Conservation (phyloP, 805 yeast species). For the Yarrowia osloensis region DNA sequence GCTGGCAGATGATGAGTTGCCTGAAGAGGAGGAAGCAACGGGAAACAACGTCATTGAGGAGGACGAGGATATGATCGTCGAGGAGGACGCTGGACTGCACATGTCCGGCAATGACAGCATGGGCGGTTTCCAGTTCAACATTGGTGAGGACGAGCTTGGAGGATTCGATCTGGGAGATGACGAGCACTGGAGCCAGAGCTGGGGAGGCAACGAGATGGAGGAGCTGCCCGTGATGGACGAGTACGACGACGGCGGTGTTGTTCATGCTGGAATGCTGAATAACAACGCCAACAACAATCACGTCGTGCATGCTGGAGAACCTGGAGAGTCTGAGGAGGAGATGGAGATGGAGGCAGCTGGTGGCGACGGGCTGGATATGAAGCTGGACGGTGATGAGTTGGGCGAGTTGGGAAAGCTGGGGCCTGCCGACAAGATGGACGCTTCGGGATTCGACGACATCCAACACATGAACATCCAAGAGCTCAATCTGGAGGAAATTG, state of each 20-base stretch:
- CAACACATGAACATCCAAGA: conserved; percentile 17
- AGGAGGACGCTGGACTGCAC: neutral
- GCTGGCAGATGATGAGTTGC: conserved; percentile 80
- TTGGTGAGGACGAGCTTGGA: conserved; percentile 20
- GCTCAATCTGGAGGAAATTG: conserved; percentile 17
- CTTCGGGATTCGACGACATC: conserved; percentile 12
- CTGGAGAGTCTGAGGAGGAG: neutral
- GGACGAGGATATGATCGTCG: conserved; percentile 9
- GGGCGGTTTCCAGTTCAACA: conserved; percentile 25
- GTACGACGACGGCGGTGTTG: conserved; percentile 15
- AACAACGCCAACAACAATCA: conserved; percentile 4
- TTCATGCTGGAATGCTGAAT: conserved; percentile 10
- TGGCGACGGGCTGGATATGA: conserved; percentile 7
- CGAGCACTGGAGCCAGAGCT: conserved; percentile 23
- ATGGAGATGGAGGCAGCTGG: neutral
- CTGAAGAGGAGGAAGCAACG: conserved; percentile 38
- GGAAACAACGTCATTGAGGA: conserved; percentile 27
- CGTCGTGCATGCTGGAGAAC: conserved; percentile 9
- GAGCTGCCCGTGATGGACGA: conserved; percentile 18
- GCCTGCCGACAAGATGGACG: conserved; percentile 24
- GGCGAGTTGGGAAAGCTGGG: conserved; percentile 23
- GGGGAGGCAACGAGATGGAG: conserved; percentile 28
- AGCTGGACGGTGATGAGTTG: conserved; percentile 16
- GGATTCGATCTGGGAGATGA: conserved; percentile 27
- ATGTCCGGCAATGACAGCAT: conserved; percentile 5